Evolutionary conservation across 1,284 basidiomycete species (phyloP), one percentile per base, ranked within the genome.

Genomic region (Ganoderma meredithae): DNA sequence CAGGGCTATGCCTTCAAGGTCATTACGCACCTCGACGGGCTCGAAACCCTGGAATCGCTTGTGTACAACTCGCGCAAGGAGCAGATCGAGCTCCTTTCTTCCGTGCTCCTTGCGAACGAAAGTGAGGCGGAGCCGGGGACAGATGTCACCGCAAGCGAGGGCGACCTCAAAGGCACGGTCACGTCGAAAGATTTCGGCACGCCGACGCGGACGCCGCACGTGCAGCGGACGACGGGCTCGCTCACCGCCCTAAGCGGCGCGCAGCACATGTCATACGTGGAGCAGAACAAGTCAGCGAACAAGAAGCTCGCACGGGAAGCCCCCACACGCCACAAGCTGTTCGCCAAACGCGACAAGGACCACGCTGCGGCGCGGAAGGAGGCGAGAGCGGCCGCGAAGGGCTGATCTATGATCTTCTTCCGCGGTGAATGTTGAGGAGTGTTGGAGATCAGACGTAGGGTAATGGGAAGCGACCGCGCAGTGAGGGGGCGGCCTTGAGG

Each of bases 1-100:
- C 94, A 98, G 82, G 97, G 97, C 0, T 99, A 99, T 81, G 95
- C 97, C 1, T 99, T 99, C 89, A 98, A 99, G 80, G 97, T 99
- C 66, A 99, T 99, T 81, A 99, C 98, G 9, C 95, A 98, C 75
- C 88, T 99, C 27, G 95, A 98, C 71, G 98, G 98, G 1, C 86
- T 98, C 60, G 91, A 98, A 69, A 85, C 88, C 60, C 86, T 98
- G 76, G 91, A 94, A 1, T 94, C 95, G 73, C 86, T 99, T 66
- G 97, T 99, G 63, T 99, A 98, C 84, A 90, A 89, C 75, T 95
- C 93, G 53, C 90, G 90, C 76, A 90, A 95, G 72, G 94, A 98
- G 78, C 98, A 99, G 83, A 97, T 99, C 71, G 96, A 98, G 78
- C 87, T 99, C 22, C 85, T 99, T 44, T 92, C 95, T 70, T 93